These are phyloP conservation scores for Spathaspora arborariae DNA, from an alignment of 805 yeast species.

Conservation along the genomic window DNA sequence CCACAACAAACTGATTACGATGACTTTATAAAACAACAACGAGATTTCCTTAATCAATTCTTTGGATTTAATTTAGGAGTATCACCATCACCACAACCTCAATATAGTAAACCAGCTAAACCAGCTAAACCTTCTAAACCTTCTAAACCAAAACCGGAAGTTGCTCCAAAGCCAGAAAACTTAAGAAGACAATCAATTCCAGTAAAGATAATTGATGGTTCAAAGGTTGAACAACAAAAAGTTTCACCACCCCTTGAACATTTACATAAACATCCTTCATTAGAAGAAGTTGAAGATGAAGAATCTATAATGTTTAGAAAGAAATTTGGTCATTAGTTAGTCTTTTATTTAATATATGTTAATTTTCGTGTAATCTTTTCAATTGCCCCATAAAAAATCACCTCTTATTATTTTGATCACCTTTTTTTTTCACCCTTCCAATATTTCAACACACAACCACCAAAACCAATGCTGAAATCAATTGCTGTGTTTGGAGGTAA, in stretches of 20 bases:
- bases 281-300: slow-evolving; percentile 33
- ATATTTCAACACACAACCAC: background rate
- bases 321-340: slow-evolving; percentile 26
- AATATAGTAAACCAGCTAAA: background rate
- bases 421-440: background rate
- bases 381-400: background rate
- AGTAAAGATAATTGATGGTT: background rate
- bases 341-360: background rate
- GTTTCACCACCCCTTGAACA: slow-evolving; percentile 4
- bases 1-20: slow-evolving; percentile 7
- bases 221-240: background rate
- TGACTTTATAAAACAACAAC: slow-evolving; percentile 16
- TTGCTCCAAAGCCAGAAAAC: slow-evolving; percentile 7
- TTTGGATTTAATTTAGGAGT: slow-evolving; percentile 12
- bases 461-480: slow-evolving; percentile 18
- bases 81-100: background rate
- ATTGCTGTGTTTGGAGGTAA: slow-evolving; percentile 81
- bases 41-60: slow-evolving; percentile 20
- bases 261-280: slow-evolving; percentile 17
- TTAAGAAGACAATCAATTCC: slow-evolving; percentile 1
- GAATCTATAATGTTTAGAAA: slow-evolving; percentile 38
- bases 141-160: slow-evolving; percentile 5
- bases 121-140: background rate
- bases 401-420: background rate
- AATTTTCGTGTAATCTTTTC: background rate